Evolutionary conservation across 176 grass and related monocot species (phyloP), one percentile per base, ranked within the genome.

Genomic region (Eremochloa ophiuroides): DNA sequence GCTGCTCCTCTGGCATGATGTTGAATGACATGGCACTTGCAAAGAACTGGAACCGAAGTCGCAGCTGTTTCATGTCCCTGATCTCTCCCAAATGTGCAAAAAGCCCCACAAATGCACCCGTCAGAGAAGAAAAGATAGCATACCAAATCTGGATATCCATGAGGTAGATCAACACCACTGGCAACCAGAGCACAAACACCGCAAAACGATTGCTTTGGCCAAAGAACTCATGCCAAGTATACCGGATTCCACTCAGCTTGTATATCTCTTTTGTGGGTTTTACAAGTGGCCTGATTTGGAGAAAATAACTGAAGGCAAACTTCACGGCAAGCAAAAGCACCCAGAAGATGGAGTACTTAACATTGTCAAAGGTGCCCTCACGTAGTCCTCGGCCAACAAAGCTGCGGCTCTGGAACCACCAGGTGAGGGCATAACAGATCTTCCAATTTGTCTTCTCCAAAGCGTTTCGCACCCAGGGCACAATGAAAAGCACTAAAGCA

Each of bases 91-190:
- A 71, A 74, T 97, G 91, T 20, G 89, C 88, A 81, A 97, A 97
- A 40, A 97, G 63, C 51, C 94, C 94, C 37, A 97, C 94, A 76
- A 92, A 88, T 28, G 87, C 94, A 26, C 94, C 94, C 6, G 89
- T 74, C 79, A 94, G 43, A 47, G 94, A 88, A 47, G 94, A 97
- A 70, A 97, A 94, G 25, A 97, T 90, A 12, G 94, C 89, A 33
- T 97, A 97, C 94, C 94, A 97, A 43, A 97, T 97, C 85, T 97
- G 94, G 75, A 92, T 94, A 80, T 97, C 94, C 94, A 97, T 97
- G 38, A 97, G 85, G 85, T 97, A 97, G 76, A 97, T 97, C 84
- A 97, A 85, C 62, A 97, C 83, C 46, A 97, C 89, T 15, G 94
- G 94, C 10, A 94, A 40, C 94, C 94, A 97, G 55, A 97, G 74